These are phyloP conservation scores for Zancudomyces culisetae DNA, from an alignment of 371 early-diverging fungal genomes.

Conservation along the genomic window DNA sequence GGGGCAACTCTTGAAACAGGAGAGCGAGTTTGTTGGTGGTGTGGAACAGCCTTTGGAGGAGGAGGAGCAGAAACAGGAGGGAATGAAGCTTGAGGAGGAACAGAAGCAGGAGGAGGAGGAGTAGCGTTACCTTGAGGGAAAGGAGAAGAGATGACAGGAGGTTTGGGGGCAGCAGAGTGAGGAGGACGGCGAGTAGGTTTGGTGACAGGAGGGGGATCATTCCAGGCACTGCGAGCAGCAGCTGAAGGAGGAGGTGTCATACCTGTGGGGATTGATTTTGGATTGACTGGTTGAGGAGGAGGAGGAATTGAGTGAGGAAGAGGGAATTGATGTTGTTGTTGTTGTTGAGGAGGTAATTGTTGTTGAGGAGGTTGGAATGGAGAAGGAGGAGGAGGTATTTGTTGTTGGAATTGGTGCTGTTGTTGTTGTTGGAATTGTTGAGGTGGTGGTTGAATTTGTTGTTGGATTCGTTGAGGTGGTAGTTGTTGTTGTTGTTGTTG, in stretches of 20 bases:
- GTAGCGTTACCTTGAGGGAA: slow-evolving; percentile 17
- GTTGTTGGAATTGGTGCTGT: background rate
- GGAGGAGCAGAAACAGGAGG: slow-evolving; percentile 6
- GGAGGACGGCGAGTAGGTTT: slow-evolving; percentile 9
- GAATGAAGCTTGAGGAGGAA: slow-evolving; percentile 3
- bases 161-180: slow-evolving; percentile 4
- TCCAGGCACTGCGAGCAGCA: slow-evolving; percentile 15
- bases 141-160: slow-evolving; percentile 15
- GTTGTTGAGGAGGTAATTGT: background rate
- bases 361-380: background rate
- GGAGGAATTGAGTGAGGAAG: slow-evolving; percentile 1
- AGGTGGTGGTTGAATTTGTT: slow-evolving; percentile 5
- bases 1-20: slow-evolving; percentile 5
- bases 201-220: slow-evolving; percentile 17
- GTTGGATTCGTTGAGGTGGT: slow-evolving; percentile 14
- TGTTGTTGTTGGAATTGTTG: background rate
- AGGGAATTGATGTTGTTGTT: background rate
- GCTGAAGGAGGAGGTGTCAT: slow-evolving; percentile 18
- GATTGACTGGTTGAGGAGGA: slow-evolving; percentile 18
- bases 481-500: slow-evolving; percentile 7
- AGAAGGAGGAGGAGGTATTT: background rate
- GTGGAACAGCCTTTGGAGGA: background rate
- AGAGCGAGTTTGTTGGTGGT: background rate
- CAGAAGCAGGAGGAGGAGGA: slow-evolving; percentile 9
- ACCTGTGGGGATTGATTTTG: slow-evolving; percentile 16